These are phyloP conservation scores for Papiliotrema fonsecae DNA, from an alignment of 1,284 basidiomycete genomes.

Conservation along the genomic window DNA sequence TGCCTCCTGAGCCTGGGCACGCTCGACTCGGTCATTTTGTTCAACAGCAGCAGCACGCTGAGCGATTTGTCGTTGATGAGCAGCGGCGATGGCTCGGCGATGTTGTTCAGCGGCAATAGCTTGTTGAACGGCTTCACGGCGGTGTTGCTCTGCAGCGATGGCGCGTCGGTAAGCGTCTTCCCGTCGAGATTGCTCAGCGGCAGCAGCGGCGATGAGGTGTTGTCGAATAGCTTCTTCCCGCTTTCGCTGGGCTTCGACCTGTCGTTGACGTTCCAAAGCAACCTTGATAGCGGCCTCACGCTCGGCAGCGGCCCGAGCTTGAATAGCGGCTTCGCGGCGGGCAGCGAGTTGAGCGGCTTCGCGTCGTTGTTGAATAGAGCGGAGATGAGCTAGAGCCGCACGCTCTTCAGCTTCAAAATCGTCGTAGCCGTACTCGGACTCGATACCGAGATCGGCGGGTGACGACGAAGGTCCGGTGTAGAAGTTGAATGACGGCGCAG, in stretches of 20 bases:
- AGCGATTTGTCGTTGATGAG: constrained; percentile 1
- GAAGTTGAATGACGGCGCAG: background rate
- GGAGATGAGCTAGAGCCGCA: constrained; percentile 39
- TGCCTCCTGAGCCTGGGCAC: background rate
- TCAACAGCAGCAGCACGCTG: background rate
- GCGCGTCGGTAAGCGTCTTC: constrained; percentile 9
- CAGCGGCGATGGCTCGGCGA: background rate
- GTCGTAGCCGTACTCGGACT: constrained; percentile 2
- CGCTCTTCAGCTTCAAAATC: constrained; percentile 36
- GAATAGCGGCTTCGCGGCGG: constrained; percentile 17
- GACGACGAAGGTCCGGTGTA: background rate
- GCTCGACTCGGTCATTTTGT: background rate
- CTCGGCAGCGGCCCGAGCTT: constrained; percentile 3
- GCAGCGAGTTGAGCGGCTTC: constrained; percentile 29
- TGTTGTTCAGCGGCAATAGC: background rate
- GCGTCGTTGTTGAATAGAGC: constrained; percentile 32
- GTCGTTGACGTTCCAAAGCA: constrained; percentile 3
- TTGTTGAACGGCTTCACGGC: background rate
- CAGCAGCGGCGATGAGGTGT: background rate
- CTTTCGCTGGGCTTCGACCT: constrained; percentile 7
- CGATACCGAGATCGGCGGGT: too few relatives aligned
- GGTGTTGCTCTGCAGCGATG: constrained; percentile 4
- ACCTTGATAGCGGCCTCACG: constrained; percentile 10
- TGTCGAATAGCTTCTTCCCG: constrained; percentile 12
- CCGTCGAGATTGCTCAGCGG: background rate